Conservation (phyloP, 2,329 filamentous ascomycete genomes). For the Eutypella sp. region DNA sequence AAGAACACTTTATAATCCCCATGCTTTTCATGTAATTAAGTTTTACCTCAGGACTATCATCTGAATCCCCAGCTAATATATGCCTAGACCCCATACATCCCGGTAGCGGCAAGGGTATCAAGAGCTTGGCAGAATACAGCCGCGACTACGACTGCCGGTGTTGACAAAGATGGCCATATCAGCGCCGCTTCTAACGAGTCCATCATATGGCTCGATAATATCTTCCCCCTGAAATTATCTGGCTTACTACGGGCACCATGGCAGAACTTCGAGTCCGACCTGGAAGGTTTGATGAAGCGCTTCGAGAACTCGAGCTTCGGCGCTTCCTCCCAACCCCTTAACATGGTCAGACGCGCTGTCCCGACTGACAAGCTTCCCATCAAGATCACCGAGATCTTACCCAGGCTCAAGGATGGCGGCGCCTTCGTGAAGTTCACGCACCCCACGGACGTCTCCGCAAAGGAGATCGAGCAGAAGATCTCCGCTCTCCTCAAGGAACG, state of each 20-base stretch:
- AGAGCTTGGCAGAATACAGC: slow-evolving; percentile 38
- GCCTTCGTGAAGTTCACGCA: slow-evolving; percentile 65
- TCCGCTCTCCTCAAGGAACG: slow-evolving; percentile 60
- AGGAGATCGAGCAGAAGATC: slow-evolving; percentile 57
- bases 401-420: slow-evolving; percentile 84
- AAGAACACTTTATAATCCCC: neutral
- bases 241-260: slow-evolving; percentile 41
- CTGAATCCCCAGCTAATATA: neutral
- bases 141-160: slow-evolving; percentile 36
- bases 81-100: neutral
- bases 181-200: slow-evolving; percentile 69
- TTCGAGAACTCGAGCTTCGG: slow-evolving; percentile 49
- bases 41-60: no score
- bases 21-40: neutral
- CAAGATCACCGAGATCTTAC: slow-evolving; percentile 75
- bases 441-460: slow-evolving; percentile 35
- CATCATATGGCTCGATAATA: slow-evolving; percentile 85
- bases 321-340: slow-evolving; percentile 47
- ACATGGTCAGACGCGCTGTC: slow-evolving; percentile 56
- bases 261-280: slow-evolving; percentile 41
- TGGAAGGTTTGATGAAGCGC: slow-evolving; percentile 45
- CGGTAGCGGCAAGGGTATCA: slow-evolving; percentile 12
- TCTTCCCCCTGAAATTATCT: slow-evolving; percentile 74
- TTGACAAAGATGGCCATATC: slow-evolving; percentile 76
- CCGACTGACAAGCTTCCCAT: slow-evolving; percentile 54